Conservation (phyloP, 2,329 filamentous ascomycete genomes). For the Cryphonectria naterciae region DNA sequence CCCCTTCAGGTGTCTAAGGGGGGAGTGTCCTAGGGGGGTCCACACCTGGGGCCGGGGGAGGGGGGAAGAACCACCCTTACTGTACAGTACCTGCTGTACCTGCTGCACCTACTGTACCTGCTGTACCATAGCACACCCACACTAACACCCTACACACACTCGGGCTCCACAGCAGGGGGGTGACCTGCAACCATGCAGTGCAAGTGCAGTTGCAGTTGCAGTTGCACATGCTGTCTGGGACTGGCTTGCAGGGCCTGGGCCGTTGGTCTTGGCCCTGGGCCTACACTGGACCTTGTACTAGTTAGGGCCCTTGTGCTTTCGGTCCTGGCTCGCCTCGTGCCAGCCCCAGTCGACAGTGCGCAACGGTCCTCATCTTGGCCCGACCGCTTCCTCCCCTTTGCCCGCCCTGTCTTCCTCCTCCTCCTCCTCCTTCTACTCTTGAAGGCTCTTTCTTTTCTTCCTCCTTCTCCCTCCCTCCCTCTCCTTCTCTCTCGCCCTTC, state of each 20-base stretch:
- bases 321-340: conserved; percentile 2
- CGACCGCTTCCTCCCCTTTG: conserved; percentile 1
- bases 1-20: neutral
- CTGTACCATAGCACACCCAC: neutral
- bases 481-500: conserved; percentile 1
- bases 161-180: neutral
- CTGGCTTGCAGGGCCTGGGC: conserved; percentile 1
- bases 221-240: conserved; percentile 3
- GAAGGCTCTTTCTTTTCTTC: neutral
- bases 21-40: neutral
- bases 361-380: conserved; percentile 9
- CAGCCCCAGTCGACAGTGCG: neutral
- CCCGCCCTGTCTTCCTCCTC: neutral
- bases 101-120: neutral
- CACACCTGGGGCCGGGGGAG: neutral
- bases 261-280: neutral
- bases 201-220: neutral
- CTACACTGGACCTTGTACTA: neutral
- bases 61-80: neutral
- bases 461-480: conserved; percentile 2
- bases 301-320: neutral
- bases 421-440: neutral
- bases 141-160: neutral
- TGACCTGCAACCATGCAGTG: neutral
- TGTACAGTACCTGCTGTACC: neutral